A percentile compares a stretch with the other conserved stretches of the same genome.
phyloP scores from a whole-genome alignment of 2,329 filamentous ascomycete species.

The Aureobasidium sp. region DNA sequence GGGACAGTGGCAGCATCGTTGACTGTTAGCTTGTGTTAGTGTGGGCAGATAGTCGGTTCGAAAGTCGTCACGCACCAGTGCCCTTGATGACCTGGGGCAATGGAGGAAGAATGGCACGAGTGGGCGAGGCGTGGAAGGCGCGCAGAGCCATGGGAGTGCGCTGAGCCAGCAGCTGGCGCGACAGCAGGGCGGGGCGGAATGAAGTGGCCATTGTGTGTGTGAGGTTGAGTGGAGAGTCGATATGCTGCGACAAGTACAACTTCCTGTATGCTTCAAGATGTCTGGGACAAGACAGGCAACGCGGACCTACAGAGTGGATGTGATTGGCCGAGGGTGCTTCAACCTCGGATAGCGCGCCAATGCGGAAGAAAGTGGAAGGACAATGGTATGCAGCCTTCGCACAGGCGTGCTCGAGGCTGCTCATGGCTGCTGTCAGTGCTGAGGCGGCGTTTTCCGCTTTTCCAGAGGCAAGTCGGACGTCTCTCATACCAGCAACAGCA shows the following conservation, averaged over 20 bases:
- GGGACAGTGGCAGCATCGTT: conserved; percentile 81
- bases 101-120: conserved; percentile 69
- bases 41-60: background rate
- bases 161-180: conserved; percentile 26
- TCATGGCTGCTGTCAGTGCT: background rate
- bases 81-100: conserved; percentile 72
- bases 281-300: background rate
- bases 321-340: background rate
- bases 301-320: background rate
- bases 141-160: conserved; percentile 31
- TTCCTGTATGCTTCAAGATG: background rate
- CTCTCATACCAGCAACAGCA: conserved; percentile 13
- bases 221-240: background rate
- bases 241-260: background rate
- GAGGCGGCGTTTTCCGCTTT: background rate
- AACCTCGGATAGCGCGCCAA: background rate
- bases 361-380: conserved; percentile 5
- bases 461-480: conserved; percentile 7
- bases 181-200: conserved; percentile 28
- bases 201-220: conserved; percentile 42
- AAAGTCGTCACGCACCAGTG: conserved; percentile 47
- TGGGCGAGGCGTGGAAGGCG: conserved; percentile 78
- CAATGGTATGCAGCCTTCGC: background rate
- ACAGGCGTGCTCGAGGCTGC: background rate
- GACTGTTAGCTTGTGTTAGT: conserved; percentile 44